Conservation (phyloP, 768 basidiomycete species). For the Leccinum aurantiacum region DNA sequence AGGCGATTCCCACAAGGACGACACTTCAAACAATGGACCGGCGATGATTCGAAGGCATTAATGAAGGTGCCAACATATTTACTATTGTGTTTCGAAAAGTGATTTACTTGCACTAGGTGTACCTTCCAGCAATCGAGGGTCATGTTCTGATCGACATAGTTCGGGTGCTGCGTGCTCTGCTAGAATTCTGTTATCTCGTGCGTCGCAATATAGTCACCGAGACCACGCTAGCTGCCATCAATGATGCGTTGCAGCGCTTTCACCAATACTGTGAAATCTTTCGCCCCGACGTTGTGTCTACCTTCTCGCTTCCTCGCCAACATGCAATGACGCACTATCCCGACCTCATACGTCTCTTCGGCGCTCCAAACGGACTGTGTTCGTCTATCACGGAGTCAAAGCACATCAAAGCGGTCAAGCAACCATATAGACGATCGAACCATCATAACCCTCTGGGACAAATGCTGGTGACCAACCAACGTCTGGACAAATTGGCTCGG, state of each 20-base stretch:
- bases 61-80: not conserved
- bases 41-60: not conserved
- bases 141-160: not conserved
- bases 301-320: not conserved
- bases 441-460: not conserved
- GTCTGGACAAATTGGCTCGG: not conserved
- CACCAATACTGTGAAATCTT: not conserved
- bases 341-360: not conserved
- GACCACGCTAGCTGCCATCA: not conserved
- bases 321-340: not conserved
- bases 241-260: not conserved
- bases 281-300: not conserved
- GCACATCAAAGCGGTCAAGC: not conserved
- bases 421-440: not conserved
- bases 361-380: not conserved
- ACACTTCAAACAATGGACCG: not conserved
- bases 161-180: not conserved
- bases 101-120: not conserved
- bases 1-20: not conserved
- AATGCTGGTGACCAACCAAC: not conserved
- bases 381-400: not conserved
- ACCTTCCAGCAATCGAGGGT: not conserved
- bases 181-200: not conserved
- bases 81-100: no score
- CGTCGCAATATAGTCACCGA: not conserved